A percentile compares a stretch with the other conserved stretches of the same genome.
Evolutionary conservation across 148 eudicot species (phyloP).

Genomic region (Amaranthus hypochondriacus): DNA sequence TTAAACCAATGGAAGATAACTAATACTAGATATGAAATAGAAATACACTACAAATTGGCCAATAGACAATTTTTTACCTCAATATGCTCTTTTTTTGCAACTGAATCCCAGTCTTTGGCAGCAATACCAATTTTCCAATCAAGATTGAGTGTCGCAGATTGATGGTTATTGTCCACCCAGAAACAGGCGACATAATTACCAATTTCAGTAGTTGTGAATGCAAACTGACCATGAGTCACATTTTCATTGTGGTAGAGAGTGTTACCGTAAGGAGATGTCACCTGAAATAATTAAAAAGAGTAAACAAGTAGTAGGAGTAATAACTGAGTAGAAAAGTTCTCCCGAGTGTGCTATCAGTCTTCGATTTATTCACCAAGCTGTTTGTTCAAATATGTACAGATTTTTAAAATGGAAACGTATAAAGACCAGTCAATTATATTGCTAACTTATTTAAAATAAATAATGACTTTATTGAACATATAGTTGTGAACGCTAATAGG

Average conservation of each 20-base stretch:
- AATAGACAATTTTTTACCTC: constrained; percentile 31
- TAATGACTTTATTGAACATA: too few species aligned
- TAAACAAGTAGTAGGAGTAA: background rate
- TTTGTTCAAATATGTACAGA: too few species aligned
- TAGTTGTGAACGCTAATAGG: too few species aligned
- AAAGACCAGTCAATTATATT: too few species aligned
- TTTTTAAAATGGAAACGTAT: too few species aligned
- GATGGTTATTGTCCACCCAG: constrained; percentile 43
- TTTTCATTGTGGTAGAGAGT: constrained; percentile 53
- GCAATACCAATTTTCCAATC: constrained; percentile 74
- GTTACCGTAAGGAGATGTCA: constrained; percentile 64
- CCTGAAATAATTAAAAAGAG: constrained; percentile 18
- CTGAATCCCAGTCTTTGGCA: constrained; percentile 79
- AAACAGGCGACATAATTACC: constrained; percentile 71
- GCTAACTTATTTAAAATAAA: too few species aligned
- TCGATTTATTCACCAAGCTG: too few species aligned
- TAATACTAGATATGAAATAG: background rate
- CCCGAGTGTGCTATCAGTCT: too few species aligned
- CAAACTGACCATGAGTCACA: constrained; percentile 62
- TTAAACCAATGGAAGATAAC: too few species aligned
- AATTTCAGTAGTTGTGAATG: constrained; percentile 56
- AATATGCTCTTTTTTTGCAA: constrained; percentile 70
- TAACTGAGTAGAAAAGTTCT: too few species aligned
- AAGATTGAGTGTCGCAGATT: constrained; percentile 47
- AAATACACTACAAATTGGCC: background rate